Conservation (phyloP, 805 yeast species). For the Nakazawaea molendinolei region DNA sequence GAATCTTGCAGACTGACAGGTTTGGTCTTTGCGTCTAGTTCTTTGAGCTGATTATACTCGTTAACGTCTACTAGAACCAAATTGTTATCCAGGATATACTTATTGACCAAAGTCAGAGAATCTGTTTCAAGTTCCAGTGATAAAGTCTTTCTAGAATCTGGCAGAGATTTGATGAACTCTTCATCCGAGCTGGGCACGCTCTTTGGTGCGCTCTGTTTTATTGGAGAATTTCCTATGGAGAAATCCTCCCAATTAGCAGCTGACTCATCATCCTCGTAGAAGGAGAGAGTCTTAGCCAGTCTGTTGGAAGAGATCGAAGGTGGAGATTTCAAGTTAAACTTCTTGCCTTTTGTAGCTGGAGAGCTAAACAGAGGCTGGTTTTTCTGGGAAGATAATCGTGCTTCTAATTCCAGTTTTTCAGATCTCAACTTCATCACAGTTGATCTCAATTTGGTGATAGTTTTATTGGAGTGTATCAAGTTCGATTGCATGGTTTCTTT, state of each 20-base stretch:
- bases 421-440: conserved; percentile 37
- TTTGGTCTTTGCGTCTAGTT: not conserved
- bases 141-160: conserved; percentile 7
- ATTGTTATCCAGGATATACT: conserved; percentile 9
- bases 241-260: conserved; percentile 21
- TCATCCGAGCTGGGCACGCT: conserved; percentile 15
- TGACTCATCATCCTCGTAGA: conserved; percentile 16
- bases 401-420: conserved; percentile 31
- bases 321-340: conserved; percentile 10
- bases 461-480: conserved; percentile 55
- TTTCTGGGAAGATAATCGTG: conserved; percentile 12
- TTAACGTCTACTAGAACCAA: conserved; percentile 20
- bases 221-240: conserved; percentile 13
- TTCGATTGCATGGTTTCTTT: conserved; percentile 61
- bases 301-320: conserved; percentile 15
- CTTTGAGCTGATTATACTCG: conserved; percentile 15
- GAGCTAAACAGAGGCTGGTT: conserved; percentile 2
- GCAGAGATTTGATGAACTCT: conserved; percentile 13
- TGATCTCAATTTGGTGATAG: conserved; percentile 53
- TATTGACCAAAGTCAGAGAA: conserved; percentile 8
- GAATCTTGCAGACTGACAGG: conserved; percentile 11
- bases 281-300: conserved; percentile 13
- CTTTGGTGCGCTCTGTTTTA: not conserved
- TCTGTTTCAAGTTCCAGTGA: conserved; percentile 15
- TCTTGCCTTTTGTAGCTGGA: conserved; percentile 3